Base-by-base conservation (phyloP, 2,329 filamentous ascomycete genomes). In the Neocatenulostroma microsporum region DNA sequence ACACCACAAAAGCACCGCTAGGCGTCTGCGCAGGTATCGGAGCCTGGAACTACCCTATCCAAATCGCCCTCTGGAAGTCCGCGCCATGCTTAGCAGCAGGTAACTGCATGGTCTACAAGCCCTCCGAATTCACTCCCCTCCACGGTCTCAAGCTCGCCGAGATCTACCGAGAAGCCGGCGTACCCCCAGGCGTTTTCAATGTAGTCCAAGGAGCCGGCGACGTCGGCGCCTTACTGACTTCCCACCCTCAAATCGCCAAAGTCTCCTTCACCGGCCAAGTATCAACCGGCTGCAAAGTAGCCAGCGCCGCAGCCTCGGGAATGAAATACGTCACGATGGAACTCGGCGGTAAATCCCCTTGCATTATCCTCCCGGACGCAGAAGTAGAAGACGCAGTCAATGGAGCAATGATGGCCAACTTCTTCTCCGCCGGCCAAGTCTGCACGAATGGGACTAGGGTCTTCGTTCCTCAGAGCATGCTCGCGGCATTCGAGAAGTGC, bases 261-360 rank as follows among this genome's bases (percentile, higher is more conserved):
- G 84, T 94, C 51, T 86, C 81, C 55, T 94, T 94, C 65, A 94
- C 86, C 0, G 86, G 86, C 13, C 85, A 93, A 57, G 85, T 93
- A 18, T 73, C 76, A 41, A 94, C 86, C 0, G 86, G 87, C 11
- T 75, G 76, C 62, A 89, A 85, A 58, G 86, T 94, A 8, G 85
- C 86, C 8, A 75, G 74, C 28, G 69, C 79, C 23, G 86, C 86
- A 3, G 80, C 82, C 1, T 76, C 75, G 21, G 76, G 75, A 50
- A 87, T 93, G 82, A 93, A 93, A 64, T 86, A 87, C 56, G 80
- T 91, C 32, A 94, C 87, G 14, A 88, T 93, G 82, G 87, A 94
- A 63, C 73, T 94, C 0, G 87, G 87, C 37, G 87, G 87, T 33
- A 94, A 94, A 66, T 86, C 80, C 42, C 84, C 86, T 1, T 69